Percentiles rank a stretch among this genome's conserved stretches.
Conservation (phyloP, 2,329 filamentous ascomycete species). For the Beauveria brongniartii region DNA sequence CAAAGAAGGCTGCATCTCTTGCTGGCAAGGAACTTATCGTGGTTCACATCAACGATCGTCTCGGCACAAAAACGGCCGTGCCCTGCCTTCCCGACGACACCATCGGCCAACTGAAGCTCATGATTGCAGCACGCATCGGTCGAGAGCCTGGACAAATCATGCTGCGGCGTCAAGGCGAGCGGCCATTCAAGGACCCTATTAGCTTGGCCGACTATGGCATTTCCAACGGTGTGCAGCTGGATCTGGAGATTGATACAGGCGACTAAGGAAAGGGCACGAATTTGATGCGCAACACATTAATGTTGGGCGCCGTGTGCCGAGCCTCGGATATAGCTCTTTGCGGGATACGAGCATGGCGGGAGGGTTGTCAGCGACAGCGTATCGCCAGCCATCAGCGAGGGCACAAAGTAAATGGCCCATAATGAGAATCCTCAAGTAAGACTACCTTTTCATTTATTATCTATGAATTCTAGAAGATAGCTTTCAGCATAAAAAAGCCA, state of each 20-base stretch:
- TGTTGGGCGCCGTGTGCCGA: background rate
- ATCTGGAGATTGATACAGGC: constrained; percentile 54
- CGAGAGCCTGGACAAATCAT: constrained; percentile 86
- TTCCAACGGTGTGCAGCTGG: constrained; percentile 72
- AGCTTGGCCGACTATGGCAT: constrained; percentile 90
- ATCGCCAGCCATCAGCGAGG: background rate
- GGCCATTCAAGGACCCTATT: constrained; percentile 87
- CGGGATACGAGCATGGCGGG: background rate
- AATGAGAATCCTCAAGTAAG: too few species aligned
- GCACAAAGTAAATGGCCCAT: too few species aligned
- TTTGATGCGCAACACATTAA: background rate
- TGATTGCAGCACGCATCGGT: constrained; percentile 84
- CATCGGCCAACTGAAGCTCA: constrained; percentile 79
- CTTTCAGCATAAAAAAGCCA: too few species aligned
- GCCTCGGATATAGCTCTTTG: background rate
- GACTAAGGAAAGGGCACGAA: constrained; percentile 30
- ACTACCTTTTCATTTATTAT: too few species aligned
- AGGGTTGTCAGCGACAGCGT: background rate
- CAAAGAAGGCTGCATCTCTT: constrained; percentile 21
- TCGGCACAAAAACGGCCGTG: constrained; percentile 91
- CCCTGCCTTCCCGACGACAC: constrained; percentile 81
- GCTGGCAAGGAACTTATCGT: constrained; percentile 77
- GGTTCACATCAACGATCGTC: constrained; percentile 87
- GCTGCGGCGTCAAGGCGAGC: constrained; percentile 82
- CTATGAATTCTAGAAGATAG: too few species aligned